Percentiles rank a stretch among this genome's conserved stretches.
phyloP scores from a whole-genome alignment of 129 eudicot genomes.

The Flaveria trinervia region DNA sequence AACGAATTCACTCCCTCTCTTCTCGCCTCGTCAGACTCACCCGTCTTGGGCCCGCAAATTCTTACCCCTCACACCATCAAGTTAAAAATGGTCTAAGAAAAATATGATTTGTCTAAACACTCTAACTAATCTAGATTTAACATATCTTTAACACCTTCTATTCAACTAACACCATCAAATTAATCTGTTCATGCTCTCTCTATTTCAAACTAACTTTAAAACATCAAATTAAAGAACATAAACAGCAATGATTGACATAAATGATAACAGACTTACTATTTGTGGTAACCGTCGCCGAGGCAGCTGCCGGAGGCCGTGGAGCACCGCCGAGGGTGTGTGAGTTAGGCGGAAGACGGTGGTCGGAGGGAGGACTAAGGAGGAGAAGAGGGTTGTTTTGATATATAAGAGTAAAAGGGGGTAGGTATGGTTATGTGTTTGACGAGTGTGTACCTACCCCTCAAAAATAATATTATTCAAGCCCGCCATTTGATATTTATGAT shows the following conservation, averaged over 20 bases:
- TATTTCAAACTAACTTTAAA: not conserved
- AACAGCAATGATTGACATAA: not conserved
- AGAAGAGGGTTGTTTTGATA: not conserved
- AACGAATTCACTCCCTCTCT: too few relatives aligned
- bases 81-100: too few relatives aligned
- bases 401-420: not conserved
- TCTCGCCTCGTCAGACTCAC: too few relatives aligned
- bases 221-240: not conserved
- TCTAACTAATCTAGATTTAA: too few relatives aligned
- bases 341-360: constrained; percentile 22
- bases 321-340: constrained; percentile 9
- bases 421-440: constrained; percentile 30
- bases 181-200: not conserved
- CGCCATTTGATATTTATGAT: not conserved
- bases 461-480: not conserved
- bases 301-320: constrained; percentile 22
- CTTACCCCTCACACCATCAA: too few relatives aligned
- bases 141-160: too few relatives aligned
- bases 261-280: constrained; percentile 27
- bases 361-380: constrained; percentile 11
- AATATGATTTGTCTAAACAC: too few relatives aligned
- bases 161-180: too few relatives aligned
- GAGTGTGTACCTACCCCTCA: constrained; percentile 40
- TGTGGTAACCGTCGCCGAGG: constrained; percentile 12
- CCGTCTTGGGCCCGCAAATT: too few relatives aligned